Conservation (phyloP, 1,284 basidiomycete genomes). For the Hymenochaete sp. region DNA sequence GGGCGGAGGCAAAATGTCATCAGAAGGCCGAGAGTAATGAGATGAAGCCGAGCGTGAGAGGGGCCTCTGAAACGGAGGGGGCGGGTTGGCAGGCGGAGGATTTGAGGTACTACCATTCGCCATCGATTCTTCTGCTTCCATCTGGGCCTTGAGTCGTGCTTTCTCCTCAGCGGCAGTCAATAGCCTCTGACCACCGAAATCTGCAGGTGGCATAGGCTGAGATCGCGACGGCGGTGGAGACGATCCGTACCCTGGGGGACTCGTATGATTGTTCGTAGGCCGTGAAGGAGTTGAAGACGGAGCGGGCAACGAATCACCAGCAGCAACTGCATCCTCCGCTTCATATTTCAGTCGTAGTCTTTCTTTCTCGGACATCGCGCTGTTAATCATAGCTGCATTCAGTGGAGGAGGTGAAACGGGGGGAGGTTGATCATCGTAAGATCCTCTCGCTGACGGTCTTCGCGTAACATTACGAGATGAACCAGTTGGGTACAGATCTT, state of each 20-base stretch:
- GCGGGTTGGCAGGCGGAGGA: constrained; percentile 20
- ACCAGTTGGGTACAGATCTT: constrained; percentile 42
- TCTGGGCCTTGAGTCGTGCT: constrained; percentile 53
- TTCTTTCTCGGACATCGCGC: constrained; percentile 41
- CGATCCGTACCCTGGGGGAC: constrained; percentile 15
- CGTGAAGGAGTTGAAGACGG: constrained; percentile 22
- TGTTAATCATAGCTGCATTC: constrained; percentile 1
- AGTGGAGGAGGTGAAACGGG: constrained; percentile 28
- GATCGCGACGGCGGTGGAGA: constrained; percentile 19
- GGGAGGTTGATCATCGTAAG: constrained; percentile 29
- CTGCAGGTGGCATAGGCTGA: constrained; percentile 20
- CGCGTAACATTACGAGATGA: too few relatives aligned
- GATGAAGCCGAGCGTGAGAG: constrained; percentile 4
- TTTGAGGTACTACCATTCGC: constrained; percentile 17
- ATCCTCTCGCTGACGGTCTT: constrained; percentile 14
- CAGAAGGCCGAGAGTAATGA: constrained; percentile 11
- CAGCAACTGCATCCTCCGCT: constrained; percentile 36
- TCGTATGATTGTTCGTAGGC: constrained; percentile 15
- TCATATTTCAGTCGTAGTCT: constrained; percentile 42
- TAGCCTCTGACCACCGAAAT: constrained; percentile 25
- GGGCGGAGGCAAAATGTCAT: constrained; percentile 13
- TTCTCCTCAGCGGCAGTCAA: constrained; percentile 73
- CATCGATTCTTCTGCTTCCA: constrained; percentile 43
- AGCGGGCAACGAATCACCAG: constrained; percentile 9
- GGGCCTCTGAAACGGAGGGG: constrained; percentile 1